Base-by-base conservation (phyloP, 177 flowering plant genomes). In the Telopea speciosissima region DNA sequence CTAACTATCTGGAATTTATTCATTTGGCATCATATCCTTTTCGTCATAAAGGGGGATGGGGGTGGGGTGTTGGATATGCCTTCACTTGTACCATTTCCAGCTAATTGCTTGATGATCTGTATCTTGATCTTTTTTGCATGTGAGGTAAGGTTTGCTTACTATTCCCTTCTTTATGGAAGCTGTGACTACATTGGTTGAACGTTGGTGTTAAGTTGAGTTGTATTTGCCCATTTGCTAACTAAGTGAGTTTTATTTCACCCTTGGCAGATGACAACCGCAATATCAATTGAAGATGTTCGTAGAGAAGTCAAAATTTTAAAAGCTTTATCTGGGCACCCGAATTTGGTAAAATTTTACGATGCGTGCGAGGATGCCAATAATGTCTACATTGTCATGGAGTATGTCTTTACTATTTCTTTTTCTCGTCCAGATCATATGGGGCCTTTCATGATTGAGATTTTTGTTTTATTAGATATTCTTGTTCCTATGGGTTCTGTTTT, bases 381-480 rank as follows among this genome's bases (percentile, higher is more conserved):
- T 60, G 92, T 96, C 72, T 96, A 90, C 85, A 80, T 93, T 73
- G 85, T 93, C 65, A 91, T 96, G 98, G 97, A 96, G 99, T 96
- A 91, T 65, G 79, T 72, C 40, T 21, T 24, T 42, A 36, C 40
- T 36, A 36, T 4, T 59, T 40, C 54, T 71, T 28, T 14, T 24
- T 71, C 63, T 42, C 24, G n/a, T 36, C 40, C 40, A 8, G 54
- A 45, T 69, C 49, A 21, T 23, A 36, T 36, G 25, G 12, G 21
- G 24, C 40, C 25, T 76, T 66, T 66, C 2, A 21, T 2, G 4
- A 44, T 44, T 44, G 25, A 49, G 17, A 10, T 49, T 12, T 49
- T 49, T 49, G 19, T 12, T 49, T 49, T 49, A 12, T 12, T 12
- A 12, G 11, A 49, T 13, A 49, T 49, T 6, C 40, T 36, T 36